phyloP scores from a whole-genome alignment of 352 stramenopile species.

The Plasmopara muralis region DNA sequence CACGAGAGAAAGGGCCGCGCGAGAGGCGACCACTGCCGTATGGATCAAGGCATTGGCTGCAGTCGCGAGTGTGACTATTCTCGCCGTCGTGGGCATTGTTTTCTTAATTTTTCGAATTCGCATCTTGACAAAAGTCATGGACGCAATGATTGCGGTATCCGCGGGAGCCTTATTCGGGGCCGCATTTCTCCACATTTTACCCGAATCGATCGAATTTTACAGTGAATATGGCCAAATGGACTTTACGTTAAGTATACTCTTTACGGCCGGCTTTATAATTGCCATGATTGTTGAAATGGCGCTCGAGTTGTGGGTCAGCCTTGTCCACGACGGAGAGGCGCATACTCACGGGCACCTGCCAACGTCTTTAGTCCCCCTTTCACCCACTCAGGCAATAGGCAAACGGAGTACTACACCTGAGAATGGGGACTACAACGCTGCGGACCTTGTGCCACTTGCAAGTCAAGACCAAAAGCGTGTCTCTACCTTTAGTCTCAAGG shows the following conservation, averaged over 20 bases:
- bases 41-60: slow-evolving; percentile 37
- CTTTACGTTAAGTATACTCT: slow-evolving; percentile 44
- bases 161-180: slow-evolving; percentile 65
- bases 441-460: slow-evolving; percentile 1
- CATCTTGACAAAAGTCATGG: slow-evolving; percentile 29
- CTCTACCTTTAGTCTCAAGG: slow-evolving; percentile 24
- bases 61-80: slow-evolving; percentile 30
- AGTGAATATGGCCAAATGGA: slow-evolving; percentile 46
- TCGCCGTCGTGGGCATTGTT: slow-evolving; percentile 40
- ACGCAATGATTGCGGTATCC: slow-evolving; percentile 50
- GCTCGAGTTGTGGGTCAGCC: slow-evolving; percentile 34
- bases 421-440: slow-evolving; percentile 14
- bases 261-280: slow-evolving; percentile 61
- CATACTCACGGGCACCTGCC: slow-evolving; percentile 20
- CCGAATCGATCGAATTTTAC: slow-evolving; percentile 65
- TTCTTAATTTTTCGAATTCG: slow-evolving; percentile 27
- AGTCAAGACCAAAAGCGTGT: slow-evolving; percentile 12
- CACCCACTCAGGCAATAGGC: slow-evolving; percentile 7
- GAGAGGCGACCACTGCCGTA: slow-evolving; percentile 24
- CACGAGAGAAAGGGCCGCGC: slow-evolving; percentile 7
- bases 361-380: slow-evolving; percentile 23
- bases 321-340: slow-evolving; percentile 17
- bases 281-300: slow-evolving; percentile 53
- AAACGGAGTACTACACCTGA: slow-evolving; percentile 23
- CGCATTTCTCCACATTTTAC: slow-evolving; percentile 70